Evolutionary conservation across 2,329 filamentous ascomycete species (phyloP), one percentile per base, ranked within the genome.

Genomic region (Ceratocystis cubensis): DNA sequence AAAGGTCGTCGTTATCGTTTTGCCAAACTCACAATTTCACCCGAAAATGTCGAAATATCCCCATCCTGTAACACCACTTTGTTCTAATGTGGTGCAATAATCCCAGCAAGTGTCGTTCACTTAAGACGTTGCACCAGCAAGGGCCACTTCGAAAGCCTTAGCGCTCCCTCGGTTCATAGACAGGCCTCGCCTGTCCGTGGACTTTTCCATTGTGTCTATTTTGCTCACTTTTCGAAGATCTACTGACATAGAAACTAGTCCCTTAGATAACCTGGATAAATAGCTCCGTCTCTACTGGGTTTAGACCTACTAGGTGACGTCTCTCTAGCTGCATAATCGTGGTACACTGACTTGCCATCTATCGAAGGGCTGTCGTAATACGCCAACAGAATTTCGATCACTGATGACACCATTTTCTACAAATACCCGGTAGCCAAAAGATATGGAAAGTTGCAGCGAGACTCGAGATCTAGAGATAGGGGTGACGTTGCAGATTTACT

Each of bases 51-150:
- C 62, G 62, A 33, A 10, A 64, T 64, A 45, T 63, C 20, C 3
- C 20, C 61, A 44, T 5, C 30, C 15, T 63, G 25, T 63, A 22
- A 7, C 30, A 62, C n/a, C 61, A 45, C 44, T 13, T 33, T 37
- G 5, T 20, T n/a, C 59, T 30, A 28, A 10, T n/a, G 61, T 63
- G 61, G 46, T 50, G 61, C 61, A 63, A 63, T 63, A 48, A 63
- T 63, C 41, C 61, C 25, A 13, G 44, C 41, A 63, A 63, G 15
- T 48, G 61, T 37, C 56, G 56, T 45, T 45, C 41, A n/a, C 20
- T 46, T 48, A 45, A 44, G 33, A 63, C 37, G 20, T 63, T 20
- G 56, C 56, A 59, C 56, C 2, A 59, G 53, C 53, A 59, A 37
- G 53, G 53, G 25, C 28, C 25, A n/a, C 28, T 0, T 5, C 17